These are phyloP conservation scores for Boletellus ananiceps DNA, from an alignment of 768 basidiomycete species.

Conservation along the genomic window DNA sequence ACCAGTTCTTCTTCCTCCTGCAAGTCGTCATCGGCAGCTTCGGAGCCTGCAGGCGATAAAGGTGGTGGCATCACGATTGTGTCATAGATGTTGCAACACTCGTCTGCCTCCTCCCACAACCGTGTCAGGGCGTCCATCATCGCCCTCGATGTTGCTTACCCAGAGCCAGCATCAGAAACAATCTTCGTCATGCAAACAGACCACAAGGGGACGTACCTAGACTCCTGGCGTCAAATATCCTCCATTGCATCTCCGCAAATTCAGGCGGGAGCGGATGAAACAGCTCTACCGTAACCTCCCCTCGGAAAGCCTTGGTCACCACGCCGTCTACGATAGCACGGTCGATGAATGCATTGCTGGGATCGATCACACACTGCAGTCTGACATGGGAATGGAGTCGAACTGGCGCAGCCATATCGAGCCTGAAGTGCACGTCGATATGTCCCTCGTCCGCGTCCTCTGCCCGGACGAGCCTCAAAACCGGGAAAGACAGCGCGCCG, in stretches of 20 bases:
- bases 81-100: constrained; percentile 47
- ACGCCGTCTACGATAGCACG: constrained; percentile 52
- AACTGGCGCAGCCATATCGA: constrained; percentile 47
- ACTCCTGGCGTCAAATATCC: constrained; percentile 58
- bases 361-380: constrained; percentile 52
- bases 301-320: constrained; percentile 49
- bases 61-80: constrained; percentile 37
- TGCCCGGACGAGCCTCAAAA: constrained; percentile 15
- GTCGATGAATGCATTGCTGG: constrained; percentile 45
- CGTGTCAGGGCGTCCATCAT: constrained; percentile 60
- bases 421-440: constrained; percentile 50
- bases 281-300: constrained; percentile 51
- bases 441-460: constrained; percentile 30
- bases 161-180: constrained; percentile 3
- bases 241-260: constrained; percentile 57
- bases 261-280: constrained; percentile 61
- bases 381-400: constrained; percentile 66
- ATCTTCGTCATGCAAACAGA: not conserved
- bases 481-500: constrained; percentile 36
- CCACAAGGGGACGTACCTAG: constrained; percentile 37
- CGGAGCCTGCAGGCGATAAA: constrained; percentile 20
- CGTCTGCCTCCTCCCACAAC: constrained; percentile 39
- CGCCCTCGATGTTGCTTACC: constrained; percentile 53
- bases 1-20: constrained; percentile 13
- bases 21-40: not conserved